Percentiles rank a stretch among this genome's conserved stretches.
Conservation (phyloP, 441 rosid species). For the Pelargonium myrrhifolium region DNA sequence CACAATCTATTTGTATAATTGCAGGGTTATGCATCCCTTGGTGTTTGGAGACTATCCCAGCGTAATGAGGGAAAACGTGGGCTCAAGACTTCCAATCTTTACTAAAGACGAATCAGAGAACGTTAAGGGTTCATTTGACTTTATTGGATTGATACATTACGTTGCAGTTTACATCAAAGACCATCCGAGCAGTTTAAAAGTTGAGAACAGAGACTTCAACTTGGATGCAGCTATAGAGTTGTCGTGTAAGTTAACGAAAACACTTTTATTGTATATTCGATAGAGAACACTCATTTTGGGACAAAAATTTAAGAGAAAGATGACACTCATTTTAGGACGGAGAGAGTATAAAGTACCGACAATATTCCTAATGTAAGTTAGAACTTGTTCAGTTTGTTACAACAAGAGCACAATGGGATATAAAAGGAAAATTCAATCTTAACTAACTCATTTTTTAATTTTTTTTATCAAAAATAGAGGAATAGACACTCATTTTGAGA, state of each 20-base stretch:
- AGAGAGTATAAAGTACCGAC: no score
- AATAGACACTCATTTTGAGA: no score
- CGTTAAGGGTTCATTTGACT: conserved; percentile 59
- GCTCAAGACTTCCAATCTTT: conserved; percentile 53
- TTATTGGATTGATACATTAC: conserved; percentile 52
- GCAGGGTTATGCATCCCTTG: conserved; percentile 54
- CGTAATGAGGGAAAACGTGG: conserved; percentile 44
- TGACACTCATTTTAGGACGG: no score
- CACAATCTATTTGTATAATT: conserved; percentile 2
- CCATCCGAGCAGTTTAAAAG: conserved; percentile 18
- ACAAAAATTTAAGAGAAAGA: no score
- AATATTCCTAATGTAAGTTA: no score
- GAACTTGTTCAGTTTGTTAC: no score
- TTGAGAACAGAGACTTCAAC: conserved; percentile 31
- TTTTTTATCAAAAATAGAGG: not conserved
- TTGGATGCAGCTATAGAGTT: conserved; percentile 24
- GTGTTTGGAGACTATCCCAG: conserved; percentile 66
- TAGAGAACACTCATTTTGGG: no score
- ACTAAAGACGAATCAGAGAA: conserved; percentile 34
- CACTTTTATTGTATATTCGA: no score
- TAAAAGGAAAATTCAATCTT: not conserved
- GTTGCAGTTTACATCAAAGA: conserved; percentile 20
- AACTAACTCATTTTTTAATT: not conserved
- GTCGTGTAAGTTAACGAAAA: conserved; percentile 3
- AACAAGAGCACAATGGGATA: not conserved